Evolutionary conservation across 192 early-diverging fungal species (phyloP).

Genomic region (Dimargaris verticillata): DNA sequence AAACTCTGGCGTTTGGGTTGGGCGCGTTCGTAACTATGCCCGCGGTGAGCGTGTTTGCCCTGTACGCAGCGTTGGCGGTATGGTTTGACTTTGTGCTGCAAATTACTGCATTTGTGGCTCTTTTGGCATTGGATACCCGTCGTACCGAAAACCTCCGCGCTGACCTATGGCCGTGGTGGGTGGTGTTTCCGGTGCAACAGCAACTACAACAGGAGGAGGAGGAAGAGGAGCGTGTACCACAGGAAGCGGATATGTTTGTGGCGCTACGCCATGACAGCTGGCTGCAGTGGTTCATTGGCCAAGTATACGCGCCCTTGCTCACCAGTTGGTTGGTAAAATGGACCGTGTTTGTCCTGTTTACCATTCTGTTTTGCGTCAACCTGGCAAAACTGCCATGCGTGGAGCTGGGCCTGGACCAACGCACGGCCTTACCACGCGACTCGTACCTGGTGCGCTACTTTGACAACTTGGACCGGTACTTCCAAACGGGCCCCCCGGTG

Average conservation of each 20-base stretch:
- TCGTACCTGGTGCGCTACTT: conserved; percentile 49
- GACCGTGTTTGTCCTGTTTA: conserved; percentile 27
- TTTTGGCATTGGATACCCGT: conserved; percentile 36
- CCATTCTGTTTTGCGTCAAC: conserved; percentile 30
- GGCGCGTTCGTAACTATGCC: conserved; percentile 47
- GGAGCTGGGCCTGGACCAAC: conserved; percentile 42
- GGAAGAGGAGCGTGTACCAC: background rate
- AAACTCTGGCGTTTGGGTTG: conserved; percentile 44
- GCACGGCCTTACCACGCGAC: conserved; percentile 39
- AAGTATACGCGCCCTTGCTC: conserved; percentile 33
- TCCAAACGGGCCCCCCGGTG: conserved; percentile 43
- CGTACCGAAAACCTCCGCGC: conserved; percentile 23
- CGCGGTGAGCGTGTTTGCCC: conserved; percentile 47
- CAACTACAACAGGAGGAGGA: too few relatives aligned
- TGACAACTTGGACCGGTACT: conserved; percentile 38
- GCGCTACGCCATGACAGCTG: background rate
- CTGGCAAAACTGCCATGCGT: conserved; percentile 29
- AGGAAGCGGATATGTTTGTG: background rate
- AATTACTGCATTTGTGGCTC: conserved; percentile 41
- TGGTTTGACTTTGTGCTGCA: conserved; percentile 47
- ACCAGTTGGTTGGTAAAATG: conserved; percentile 24
- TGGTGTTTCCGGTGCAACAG: background rate
- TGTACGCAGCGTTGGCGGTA: conserved; percentile 46
- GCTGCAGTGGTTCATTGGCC: conserved; percentile 11
- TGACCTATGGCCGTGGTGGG: conserved; percentile 9